Conservation (phyloP, 1,284 basidiomycete species). For the Cutaneotrichosporon daszewskae region DNA sequence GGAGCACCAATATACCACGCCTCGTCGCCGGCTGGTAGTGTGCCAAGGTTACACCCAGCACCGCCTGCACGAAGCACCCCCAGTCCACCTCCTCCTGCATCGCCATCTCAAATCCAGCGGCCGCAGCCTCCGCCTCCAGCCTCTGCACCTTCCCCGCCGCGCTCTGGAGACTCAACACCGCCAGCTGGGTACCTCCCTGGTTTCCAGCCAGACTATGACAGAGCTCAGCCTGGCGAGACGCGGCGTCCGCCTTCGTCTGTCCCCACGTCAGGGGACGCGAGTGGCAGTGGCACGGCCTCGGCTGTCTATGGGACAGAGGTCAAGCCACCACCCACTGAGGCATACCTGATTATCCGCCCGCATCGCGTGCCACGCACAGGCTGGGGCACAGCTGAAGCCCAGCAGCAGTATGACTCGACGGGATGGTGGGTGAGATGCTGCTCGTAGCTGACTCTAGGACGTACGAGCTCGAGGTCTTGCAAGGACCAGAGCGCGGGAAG, state of each 20-base stretch:
- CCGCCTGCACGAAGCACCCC: neutral
- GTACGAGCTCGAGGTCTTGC: constrained; percentile 11
- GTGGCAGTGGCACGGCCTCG: constrained; percentile 3
- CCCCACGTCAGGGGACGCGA: neutral
- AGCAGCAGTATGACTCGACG: constrained; percentile 4
- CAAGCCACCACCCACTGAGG: constrained; percentile 14
- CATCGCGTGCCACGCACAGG: constrained; percentile 15
- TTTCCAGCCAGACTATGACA: constrained; percentile 17
- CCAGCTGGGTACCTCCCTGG: constrained; percentile 11
- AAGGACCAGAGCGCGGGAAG: constrained; percentile 16
- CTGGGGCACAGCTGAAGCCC: constrained; percentile 5
- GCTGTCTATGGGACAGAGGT: constrained; percentile 8
- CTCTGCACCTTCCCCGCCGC: constrained; percentile 5
- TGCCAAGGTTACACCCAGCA: neutral
- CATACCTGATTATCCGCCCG: constrained; percentile 15
- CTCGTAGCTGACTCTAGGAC: constrained; percentile 6
- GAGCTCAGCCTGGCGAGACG: constrained; percentile 1
- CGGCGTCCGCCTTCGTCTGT: neutral
- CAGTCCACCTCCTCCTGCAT: constrained; percentile 12
- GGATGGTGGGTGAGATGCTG: constrained; percentile 6
- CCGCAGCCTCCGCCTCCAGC: constrained; percentile 12
- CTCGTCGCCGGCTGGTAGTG: neutral
- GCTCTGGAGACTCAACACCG: constrained; percentile 1
- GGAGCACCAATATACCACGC: neutral
- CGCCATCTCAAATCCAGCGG: constrained; percentile 10